Evolutionary conservation across 2,329 filamentous ascomycete species (phyloP).

Genomic region (Tolypocladium cylindrosporum): DNA sequence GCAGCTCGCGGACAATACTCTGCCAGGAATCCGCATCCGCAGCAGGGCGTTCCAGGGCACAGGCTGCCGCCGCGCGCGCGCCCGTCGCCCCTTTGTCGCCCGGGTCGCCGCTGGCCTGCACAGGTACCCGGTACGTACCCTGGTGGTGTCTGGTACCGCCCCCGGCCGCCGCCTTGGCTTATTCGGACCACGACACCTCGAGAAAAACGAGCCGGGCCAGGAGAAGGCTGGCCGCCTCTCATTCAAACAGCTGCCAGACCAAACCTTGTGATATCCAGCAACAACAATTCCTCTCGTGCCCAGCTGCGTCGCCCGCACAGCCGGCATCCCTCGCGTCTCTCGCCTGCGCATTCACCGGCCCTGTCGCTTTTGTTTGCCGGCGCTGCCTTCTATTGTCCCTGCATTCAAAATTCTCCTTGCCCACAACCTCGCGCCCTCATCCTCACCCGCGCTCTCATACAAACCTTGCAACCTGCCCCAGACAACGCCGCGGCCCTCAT

Average conservation of each 20-base stretch:
- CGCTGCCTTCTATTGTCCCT: neutral
- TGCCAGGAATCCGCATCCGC: neutral
- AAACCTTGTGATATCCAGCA: slow-evolving; percentile 12
- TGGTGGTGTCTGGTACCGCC: neutral
- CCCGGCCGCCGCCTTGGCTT: slow-evolving; percentile 16
- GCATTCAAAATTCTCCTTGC: neutral
- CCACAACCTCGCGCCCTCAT: slow-evolving; percentile 3
- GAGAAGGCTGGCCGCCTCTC: slow-evolving; percentile 13
- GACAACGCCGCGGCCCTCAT: slow-evolving; percentile 1
- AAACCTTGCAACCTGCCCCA: slow-evolving; percentile 6
- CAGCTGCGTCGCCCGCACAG: slow-evolving; percentile 8
- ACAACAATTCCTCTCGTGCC: neutral
- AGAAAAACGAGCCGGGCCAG: slow-evolving; percentile 21
- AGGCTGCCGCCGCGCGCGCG: neutral
- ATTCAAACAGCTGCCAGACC: slow-evolving; percentile 4
- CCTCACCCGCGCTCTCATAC: slow-evolving; percentile 8
- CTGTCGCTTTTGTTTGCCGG: slow-evolving; percentile 1
- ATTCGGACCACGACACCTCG: slow-evolving; percentile 30
- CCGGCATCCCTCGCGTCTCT: slow-evolving; percentile 4
- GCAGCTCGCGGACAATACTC: neutral
- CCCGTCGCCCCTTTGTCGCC: neutral
- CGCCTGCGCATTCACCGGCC: slow-evolving; percentile 1
- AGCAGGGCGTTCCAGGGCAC: neutral
- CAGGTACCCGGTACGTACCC: slow-evolving; percentile 1
- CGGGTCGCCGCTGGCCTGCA: neutral